Percentiles rank a stretch among this genome's conserved stretches.
Conservation (phyloP, 345 rosid species). For the Salix caprea region DNA sequence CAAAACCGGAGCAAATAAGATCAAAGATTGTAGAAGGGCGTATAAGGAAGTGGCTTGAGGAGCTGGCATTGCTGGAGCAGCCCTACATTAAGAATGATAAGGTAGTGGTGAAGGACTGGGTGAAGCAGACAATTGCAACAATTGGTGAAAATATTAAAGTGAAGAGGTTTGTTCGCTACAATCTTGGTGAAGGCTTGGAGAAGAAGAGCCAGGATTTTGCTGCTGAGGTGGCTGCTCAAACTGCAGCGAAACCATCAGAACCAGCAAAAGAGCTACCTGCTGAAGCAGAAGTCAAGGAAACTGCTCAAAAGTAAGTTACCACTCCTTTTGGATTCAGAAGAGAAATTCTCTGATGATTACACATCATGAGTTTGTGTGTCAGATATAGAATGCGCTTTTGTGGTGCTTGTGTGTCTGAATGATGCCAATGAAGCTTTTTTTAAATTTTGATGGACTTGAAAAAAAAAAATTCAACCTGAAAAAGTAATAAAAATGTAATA, state of each 20-base stretch:
- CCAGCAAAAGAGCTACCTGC: conserved; percentile 51
- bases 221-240: conserved; percentile 95
- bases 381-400: no score
- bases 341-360: not conserved
- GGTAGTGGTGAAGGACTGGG: conserved; percentile 76
- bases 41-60: conserved; percentile 82
- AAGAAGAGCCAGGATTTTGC: conserved; percentile 94
- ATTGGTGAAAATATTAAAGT: conserved; percentile 92
- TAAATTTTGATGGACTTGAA: no score
- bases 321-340: conserved; percentile 1
- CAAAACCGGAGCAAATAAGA: conserved; percentile 87
- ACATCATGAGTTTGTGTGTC: not conserved
- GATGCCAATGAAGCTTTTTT: no score
- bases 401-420: no score
- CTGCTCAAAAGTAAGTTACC: conserved; percentile 51
- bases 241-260: conserved; percentile 49
- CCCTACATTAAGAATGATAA: conserved; percentile 91
- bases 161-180: conserved; percentile 74
- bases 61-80: conserved; percentile 87
- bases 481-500: no score
- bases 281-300: conserved; percentile 48
- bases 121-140: conserved; percentile 88
- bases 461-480: no score
- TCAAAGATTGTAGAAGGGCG: conserved; percentile 88
- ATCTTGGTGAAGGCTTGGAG: conserved; percentile 91